Evolutionary conservation across 179 eudicot genomes (phyloP).

Genomic region (Actinidia arguta): DNA sequence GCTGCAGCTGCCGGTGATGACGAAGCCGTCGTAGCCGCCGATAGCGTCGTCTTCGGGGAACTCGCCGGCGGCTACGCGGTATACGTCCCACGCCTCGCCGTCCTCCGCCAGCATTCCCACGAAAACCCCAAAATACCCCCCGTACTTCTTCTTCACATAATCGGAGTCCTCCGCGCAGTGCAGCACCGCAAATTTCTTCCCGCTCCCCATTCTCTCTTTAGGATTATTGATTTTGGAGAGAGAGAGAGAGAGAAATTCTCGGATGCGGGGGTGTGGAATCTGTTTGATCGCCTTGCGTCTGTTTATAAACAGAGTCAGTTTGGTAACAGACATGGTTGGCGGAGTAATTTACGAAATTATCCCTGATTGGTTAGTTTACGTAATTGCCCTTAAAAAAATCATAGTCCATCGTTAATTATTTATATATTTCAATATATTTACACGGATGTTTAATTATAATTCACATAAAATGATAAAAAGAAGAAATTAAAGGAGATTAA

Average conservation of each 20-base stretch:
- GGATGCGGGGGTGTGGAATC: background rate
- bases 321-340: background rate
- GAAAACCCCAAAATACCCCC: slow-evolving; percentile 87
- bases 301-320: background rate
- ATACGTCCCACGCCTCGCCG: slow-evolving; percentile 79
- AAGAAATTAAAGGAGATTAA: too few species aligned
- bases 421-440: too few species aligned
- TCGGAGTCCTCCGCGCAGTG: slow-evolving; percentile 86
- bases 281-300: background rate
- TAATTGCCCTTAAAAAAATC: background rate
- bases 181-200: slow-evolving; percentile 65
- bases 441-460: too few species aligned
- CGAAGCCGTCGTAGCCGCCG: slow-evolving; percentile 74
- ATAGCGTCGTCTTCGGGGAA: slow-evolving; percentile 65
- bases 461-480: too few species aligned
- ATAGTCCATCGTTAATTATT: too few species aligned
- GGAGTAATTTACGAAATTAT: background rate
- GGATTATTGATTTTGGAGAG: background rate
- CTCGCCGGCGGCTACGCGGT: slow-evolving; percentile 55
- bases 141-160: slow-evolving; percentile 76
- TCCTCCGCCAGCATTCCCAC: slow-evolving; percentile 75
- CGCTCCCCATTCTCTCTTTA: slow-evolving; percentile 37
- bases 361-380: background rate
- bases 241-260: background rate
- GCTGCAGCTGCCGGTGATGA: slow-evolving; percentile 87